Base-by-base conservation (phyloP, 1,139 yeast species). In the Yamadazyma siamensis region DNA sequence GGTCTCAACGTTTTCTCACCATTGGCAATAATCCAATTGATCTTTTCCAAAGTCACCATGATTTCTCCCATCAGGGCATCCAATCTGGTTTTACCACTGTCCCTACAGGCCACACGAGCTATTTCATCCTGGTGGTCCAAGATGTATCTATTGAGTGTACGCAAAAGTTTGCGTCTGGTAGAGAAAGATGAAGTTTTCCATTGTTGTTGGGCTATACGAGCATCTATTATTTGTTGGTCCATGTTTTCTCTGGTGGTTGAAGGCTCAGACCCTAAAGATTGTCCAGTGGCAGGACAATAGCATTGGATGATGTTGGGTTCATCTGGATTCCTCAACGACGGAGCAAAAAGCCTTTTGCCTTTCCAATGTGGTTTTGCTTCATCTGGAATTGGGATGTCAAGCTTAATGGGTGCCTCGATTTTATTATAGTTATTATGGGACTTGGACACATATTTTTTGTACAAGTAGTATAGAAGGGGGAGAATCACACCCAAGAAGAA, bases 31-130 rank as follows among this genome's bases (percentile, higher is more conserved):
- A 84, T 80, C 98, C 98, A 91, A 44, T 81, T 80, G 47, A 89
- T 62, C 56, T 91, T 91, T 54, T 91, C 98, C 43, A 89, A 66
- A 0, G 97, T 89, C 8, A 88, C 97, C 76, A 91, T 73, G 23
- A 83, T 80, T 53, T 91, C 98, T 26, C 98, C 98, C 82, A 91
- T 80, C 35, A 91, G 81, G 3, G 98, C 97, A 61, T 91, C 97
- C 26, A 91, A 66, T 79, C 84, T 80, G 3, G 98, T 89, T 54
- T 91, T 91, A 21, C 98, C 98, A 17, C 95, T 83, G 52, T 91
- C 98, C 45, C 97, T 71, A 56, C 97, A 91, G 0, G 97, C 96
- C 6, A 91, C 82, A 29, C 95, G 68, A 4, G 95, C 95, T 29
- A 91, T 76, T 31, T 80, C 79, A 33, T 82, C 91, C 55, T 91